phyloP scores from a whole-genome alignment of 2,329 filamentous ascomycete species.

The Chaetoscypha palmicola region DNA sequence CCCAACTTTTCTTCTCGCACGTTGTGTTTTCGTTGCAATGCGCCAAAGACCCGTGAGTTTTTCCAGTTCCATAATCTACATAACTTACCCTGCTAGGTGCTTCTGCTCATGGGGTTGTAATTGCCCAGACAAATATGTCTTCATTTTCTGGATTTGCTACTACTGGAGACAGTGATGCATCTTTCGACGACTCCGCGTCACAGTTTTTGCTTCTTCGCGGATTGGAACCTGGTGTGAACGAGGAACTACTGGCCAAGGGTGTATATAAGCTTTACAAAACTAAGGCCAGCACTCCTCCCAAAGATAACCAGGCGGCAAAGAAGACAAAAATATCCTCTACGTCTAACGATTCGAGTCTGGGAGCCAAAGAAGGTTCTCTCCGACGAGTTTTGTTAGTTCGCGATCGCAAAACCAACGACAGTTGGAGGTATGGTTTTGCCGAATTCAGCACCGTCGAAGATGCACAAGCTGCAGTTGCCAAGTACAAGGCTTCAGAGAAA shows the following conservation, averaged over 20 bases:
- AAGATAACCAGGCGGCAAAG: conserved; percentile 26
- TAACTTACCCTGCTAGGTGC: conserved; percentile 28
- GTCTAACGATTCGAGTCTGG: conserved; percentile 42
- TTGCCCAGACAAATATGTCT: conserved; percentile 33
- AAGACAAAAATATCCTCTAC: conserved; percentile 47
- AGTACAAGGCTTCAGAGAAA: conserved; percentile 63
- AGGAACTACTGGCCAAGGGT: conserved; percentile 65
- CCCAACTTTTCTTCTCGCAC: conserved; percentile 50
- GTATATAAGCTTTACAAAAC: conserved; percentile 66
- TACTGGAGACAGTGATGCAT: conserved; percentile 47
- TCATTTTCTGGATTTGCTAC: conserved; percentile 39
- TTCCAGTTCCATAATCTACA: too few relatives aligned
- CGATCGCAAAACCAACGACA: conserved; percentile 62
- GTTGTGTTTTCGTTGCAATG: conserved; percentile 53
- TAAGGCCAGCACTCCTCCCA: conserved; percentile 34
- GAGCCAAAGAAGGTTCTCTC: conserved; percentile 67
- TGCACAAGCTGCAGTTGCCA: conserved; percentile 64
- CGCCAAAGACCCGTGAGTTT: conserved; percentile 42
- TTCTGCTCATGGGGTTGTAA: conserved; percentile 28
- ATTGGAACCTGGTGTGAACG: conserved; percentile 61
- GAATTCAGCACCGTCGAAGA: conserved; percentile 74
- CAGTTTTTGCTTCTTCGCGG: conserved; percentile 72
- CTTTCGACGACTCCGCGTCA: conserved; percentile 45
- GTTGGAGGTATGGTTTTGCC: conserved; percentile 76
- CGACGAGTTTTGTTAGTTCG: conserved; percentile 71